phyloP scores from a whole-genome alignment of 75 land plant species.

The Adiantum capillusveneris region DNA sequence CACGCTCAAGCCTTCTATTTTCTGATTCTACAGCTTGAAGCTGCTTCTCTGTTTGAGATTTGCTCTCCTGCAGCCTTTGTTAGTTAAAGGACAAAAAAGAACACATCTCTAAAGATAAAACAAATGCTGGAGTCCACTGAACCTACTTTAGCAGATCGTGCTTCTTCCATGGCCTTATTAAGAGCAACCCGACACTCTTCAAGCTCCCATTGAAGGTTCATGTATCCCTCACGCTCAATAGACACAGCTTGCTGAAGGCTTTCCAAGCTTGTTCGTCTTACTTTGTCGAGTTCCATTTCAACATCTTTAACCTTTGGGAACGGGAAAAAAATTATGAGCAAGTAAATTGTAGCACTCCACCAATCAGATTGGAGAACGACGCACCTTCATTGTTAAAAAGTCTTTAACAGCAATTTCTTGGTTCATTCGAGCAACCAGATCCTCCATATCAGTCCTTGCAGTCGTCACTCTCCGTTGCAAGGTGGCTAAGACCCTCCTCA shows the following conservation, averaged over 20 bases:
- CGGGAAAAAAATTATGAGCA: background rate
- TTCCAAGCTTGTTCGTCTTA: constrained; percentile 56
- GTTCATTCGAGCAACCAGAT: constrained; percentile 75
- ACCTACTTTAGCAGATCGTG: constrained; percentile 11
- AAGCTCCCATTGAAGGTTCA: constrained; percentile 90
- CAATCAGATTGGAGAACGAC: background rate
- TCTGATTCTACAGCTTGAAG: constrained; percentile 38
- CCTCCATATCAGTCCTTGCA: constrained; percentile 88
- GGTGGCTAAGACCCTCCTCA: constrained; percentile 53
- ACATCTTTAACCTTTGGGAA: constrained; percentile 74
- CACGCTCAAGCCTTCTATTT: constrained; percentile 38
- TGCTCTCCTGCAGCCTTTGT: constrained; percentile 18
- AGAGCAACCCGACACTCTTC: constrained; percentile 51
- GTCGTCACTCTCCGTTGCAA: constrained; percentile 57
- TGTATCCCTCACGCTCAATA: constrained; percentile 72
- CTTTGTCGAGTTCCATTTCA: constrained; percentile 71
- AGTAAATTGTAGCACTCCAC: background rate
- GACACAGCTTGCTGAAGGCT: constrained; percentile 72
- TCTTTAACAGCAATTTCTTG: constrained; percentile 86
- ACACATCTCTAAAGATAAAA: too few relatives aligned
- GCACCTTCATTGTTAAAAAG: constrained; percentile 30
- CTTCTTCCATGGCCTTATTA: constrained; percentile 12
- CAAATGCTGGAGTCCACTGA: background rate
- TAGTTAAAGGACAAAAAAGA: too few relatives aligned
- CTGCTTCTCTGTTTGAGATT: constrained; percentile 31